Percentiles rank a stretch among this genome's conserved stretches.
Conservation (phyloP, 2,329 filamentous ascomycete species). For the Chrysosporium keratinophilum region DNA sequence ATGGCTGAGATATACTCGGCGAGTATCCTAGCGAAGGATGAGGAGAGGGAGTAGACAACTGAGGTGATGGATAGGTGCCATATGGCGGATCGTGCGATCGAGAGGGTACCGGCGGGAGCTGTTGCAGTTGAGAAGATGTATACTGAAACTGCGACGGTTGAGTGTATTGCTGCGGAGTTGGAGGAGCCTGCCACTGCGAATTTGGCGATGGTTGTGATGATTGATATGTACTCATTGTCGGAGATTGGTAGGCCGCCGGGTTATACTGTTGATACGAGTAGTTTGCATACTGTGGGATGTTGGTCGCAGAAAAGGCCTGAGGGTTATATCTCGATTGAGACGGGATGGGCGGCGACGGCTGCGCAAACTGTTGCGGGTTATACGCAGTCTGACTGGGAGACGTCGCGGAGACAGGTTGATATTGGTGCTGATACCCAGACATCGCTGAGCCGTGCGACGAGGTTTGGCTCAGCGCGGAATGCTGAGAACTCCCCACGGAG, state of each 20-base stretch:
- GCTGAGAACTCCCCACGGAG: slow-evolving; percentile 27
- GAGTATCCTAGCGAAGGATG: slow-evolving; percentile 23
- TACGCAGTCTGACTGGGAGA: slow-evolving; percentile 44
- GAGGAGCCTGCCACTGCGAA: slow-evolving; percentile 27
- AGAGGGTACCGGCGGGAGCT: slow-evolving; percentile 31
- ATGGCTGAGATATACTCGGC: slow-evolving; percentile 18
- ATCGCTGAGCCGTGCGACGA: slow-evolving; percentile 35
- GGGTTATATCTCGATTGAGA: slow-evolving; percentile 58
- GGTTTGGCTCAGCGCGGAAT: slow-evolving; percentile 30
- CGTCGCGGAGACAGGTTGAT: slow-evolving; percentile 33
- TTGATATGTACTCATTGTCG: slow-evolving; percentile 23
- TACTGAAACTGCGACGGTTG: slow-evolving; percentile 11
- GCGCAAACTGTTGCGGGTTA: slow-evolving; percentile 53
- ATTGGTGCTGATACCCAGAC: slow-evolving; percentile 44
- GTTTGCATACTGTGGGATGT: slow-evolving; percentile 21
- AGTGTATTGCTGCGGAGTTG: slow-evolving; percentile 17
- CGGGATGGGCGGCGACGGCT: slow-evolving; percentile 38
- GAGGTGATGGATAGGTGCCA: slow-evolving; percentile 26
- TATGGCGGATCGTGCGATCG: slow-evolving; percentile 32
- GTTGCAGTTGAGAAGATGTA: slow-evolving; percentile 14
- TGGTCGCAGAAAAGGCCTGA: slow-evolving; percentile 43
- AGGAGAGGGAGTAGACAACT: slow-evolving; percentile 21
- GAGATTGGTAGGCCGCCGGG: slow-evolving; percentile 40
- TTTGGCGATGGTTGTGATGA: slow-evolving; percentile 26
- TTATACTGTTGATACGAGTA: slow-evolving; percentile 39